These are phyloP conservation scores for Globisporangium megalacanthum DNA, from an alignment of 352 stramenopile genomes.

Conservation along the genomic window DNA sequence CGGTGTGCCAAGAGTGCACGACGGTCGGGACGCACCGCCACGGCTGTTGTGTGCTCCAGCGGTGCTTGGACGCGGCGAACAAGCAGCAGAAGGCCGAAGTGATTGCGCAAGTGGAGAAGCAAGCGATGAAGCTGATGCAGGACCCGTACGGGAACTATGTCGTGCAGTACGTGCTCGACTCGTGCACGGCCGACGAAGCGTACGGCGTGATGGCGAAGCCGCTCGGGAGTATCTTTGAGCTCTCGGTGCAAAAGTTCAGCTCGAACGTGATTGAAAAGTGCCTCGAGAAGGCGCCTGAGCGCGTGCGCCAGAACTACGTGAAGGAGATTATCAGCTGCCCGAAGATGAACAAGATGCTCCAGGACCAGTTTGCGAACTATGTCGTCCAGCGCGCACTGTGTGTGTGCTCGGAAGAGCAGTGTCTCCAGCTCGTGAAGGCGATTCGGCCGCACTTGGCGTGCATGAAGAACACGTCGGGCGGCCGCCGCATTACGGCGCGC, in stretches of 20 bases:
- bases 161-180: slow-evolving; percentile 89
- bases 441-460: slow-evolving; percentile 93
- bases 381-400: slow-evolving; percentile 96
- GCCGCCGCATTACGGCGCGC: slow-evolving; percentile 92
- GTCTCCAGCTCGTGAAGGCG: slow-evolving; percentile 90
- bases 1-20: slow-evolving; percentile 93
- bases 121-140: slow-evolving; percentile 95
- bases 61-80: slow-evolving; percentile 92
- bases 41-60: slow-evolving; percentile 96
- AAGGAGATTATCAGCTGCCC: slow-evolving; percentile 68
- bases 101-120: slow-evolving; percentile 93
- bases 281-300: slow-evolving; percentile 89
- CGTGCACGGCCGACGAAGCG: slow-evolving; percentile 78
- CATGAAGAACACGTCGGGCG: slow-evolving; percentile 95
- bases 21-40: slow-evolving; percentile 96
- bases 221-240: slow-evolving; percentile 90
- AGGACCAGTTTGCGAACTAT: slow-evolving; percentile 99
- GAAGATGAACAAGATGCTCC: slow-evolving; percentile 92
- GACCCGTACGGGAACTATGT: slow-evolving; percentile 92
- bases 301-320: slow-evolving; percentile 69
- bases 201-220: slow-evolving; percentile 79
- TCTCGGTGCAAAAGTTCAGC: slow-evolving; percentile 98
- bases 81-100: slow-evolving; percentile 85
- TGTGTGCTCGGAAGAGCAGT: slow-evolving; percentile 93
- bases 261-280: slow-evolving; percentile 99